Base-by-base conservation (phyloP, 805 yeast genomes). In the Kuraishia piskuri region DNA sequence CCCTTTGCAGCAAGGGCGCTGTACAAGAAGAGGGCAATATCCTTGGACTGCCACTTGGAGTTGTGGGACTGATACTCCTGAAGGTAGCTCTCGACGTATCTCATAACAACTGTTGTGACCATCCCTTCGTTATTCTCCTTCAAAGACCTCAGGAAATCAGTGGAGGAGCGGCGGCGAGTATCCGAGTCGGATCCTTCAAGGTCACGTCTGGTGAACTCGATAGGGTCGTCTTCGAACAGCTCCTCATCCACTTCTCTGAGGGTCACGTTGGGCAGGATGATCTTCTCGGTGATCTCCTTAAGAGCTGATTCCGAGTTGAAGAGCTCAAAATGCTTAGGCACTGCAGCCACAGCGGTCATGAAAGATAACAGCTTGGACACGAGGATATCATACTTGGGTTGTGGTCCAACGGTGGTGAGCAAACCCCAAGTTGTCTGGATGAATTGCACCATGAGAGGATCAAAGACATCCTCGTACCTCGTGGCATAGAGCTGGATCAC, bases 211-310 rank as follows among this genome's bases (percentile, higher is more conserved):
- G 91, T 91, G 65, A 78, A 94, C 62, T 89, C 95, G 53, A 94
- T 86, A 40, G 99, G 99, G 65, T 94, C 99, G 69, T 94, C 99
- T 68, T 94, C 99, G 67, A 94, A 92, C 56, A 85, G 68, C 68
- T 95, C 99, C 62, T 89, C 90, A 65, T 94, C 99, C 1, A 86
- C 76, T 54, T 87, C 92, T 63, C 98, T 82, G 55, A 94, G 77
- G 10, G 84, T 79, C 60, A 91, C 83, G 66, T 94, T 94, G 44
- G 99, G 99, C 57, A 94, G 75, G 51, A 94, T 83, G 57, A 94
- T 86, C 60, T 87, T 85, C 61, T 86, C 88, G 3, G 91, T 80
- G 50, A 94, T 79, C 64, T 87, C 90, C 58, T 82, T 81, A 61
- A 94, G 71, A 1, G 85, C 80, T 45, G 77, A 78, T 37, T 80